Evolutionary conservation across 2,329 filamentous ascomycete genomes (phyloP).

Genomic region (Sphaerulina musiva): DNA sequence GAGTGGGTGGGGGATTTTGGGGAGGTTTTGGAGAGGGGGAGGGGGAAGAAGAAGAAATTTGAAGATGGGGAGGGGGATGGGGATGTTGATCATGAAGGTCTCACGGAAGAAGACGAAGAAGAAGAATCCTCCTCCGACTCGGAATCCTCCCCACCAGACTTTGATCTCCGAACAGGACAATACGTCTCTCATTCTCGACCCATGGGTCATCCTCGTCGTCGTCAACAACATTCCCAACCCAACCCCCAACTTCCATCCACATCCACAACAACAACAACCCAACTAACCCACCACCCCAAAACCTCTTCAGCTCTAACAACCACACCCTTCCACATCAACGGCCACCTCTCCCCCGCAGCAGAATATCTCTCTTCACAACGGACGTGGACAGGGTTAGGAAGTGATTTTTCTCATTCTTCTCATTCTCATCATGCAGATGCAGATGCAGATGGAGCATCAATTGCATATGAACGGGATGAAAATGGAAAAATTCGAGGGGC

Average conservation of each 20-base stretch:
- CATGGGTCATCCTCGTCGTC: conserved; percentile 43
- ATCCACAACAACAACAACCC: conserved; percentile 3
- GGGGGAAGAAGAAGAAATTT: conserved; percentile 1
- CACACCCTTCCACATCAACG: conserved; percentile 52
- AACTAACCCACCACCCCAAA: not conserved
- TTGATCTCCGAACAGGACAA: conserved; percentile 80
- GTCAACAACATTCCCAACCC: not conserved
- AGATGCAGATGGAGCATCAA: conserved; percentile 15
- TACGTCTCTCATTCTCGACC: conserved; percentile 74
- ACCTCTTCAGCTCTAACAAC: no score
- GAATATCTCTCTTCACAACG: conserved; percentile 75
- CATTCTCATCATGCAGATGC: no score
- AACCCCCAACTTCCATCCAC: not conserved
- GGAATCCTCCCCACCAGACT: conserved; percentile 63
- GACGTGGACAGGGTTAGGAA: conserved; percentile 88
- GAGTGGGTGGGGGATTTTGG: conserved; percentile 87
- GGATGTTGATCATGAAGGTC: conserved; percentile 40
- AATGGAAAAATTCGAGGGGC: conserved; percentile 49
- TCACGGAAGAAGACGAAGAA: conserved; percentile 52
- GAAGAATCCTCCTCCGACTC: conserved; percentile 46
- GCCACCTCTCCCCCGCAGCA: conserved; percentile 82
- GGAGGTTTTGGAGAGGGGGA: conserved; percentile 48
- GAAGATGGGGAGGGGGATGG: not conserved
- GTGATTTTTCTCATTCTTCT: conserved; percentile 56
- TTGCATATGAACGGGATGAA: conserved; percentile 54